Percentiles rank a stretch among this genome's conserved stretches.
Conservation (phyloP, 768 basidiomycete genomes). For the Terana coerulea region DNA sequence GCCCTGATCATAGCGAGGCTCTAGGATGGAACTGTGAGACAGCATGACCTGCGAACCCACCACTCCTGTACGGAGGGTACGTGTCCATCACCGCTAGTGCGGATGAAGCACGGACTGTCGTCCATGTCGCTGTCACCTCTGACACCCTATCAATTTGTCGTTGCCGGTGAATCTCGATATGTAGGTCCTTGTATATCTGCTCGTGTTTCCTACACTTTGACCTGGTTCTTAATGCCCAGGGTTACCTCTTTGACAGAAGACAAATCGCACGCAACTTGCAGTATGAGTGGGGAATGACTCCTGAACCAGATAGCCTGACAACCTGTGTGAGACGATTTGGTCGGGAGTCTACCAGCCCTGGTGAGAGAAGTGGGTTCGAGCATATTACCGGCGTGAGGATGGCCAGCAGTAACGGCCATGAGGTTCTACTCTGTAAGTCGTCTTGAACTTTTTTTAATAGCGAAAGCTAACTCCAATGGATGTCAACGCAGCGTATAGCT, state of each 20-base stretch:
- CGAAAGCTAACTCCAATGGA: slow-evolving; percentile 7
- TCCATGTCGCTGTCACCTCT: slow-evolving; percentile 73
- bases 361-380: slow-evolving; percentile 38
- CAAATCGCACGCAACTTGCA: slow-evolving; percentile 57
- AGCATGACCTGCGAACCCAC: slow-evolving; percentile 74
- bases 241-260: slow-evolving; percentile 80
- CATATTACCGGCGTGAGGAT: slow-evolving; percentile 78
- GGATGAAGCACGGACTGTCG: slow-evolving; percentile 61
- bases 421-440: no score
- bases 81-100: slow-evolving; percentile 73
- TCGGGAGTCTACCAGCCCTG: slow-evolving; percentile 32
- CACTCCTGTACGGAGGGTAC: slow-evolving; percentile 55
- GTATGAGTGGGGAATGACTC: slow-evolving; percentile 68
- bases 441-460: no score
- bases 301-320: slow-evolving; percentile 48
- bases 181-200: slow-evolving; percentile 39
- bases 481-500: slow-evolving; percentile 56
- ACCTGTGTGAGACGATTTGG: slow-evolving; percentile 84
- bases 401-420: slow-evolving; percentile 67
- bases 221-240: slow-evolving; percentile 38
- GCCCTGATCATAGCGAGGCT: slow-evolving; percentile 17
- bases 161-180: slow-evolving; percentile 75
- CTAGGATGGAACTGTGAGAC: slow-evolving; percentile 83
- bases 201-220: slow-evolving; percentile 5
- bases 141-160: slow-evolving; percentile 80